Conservation (phyloP, 768 basidiomycete genomes). For the Pulveroboletus ravenelii region DNA sequence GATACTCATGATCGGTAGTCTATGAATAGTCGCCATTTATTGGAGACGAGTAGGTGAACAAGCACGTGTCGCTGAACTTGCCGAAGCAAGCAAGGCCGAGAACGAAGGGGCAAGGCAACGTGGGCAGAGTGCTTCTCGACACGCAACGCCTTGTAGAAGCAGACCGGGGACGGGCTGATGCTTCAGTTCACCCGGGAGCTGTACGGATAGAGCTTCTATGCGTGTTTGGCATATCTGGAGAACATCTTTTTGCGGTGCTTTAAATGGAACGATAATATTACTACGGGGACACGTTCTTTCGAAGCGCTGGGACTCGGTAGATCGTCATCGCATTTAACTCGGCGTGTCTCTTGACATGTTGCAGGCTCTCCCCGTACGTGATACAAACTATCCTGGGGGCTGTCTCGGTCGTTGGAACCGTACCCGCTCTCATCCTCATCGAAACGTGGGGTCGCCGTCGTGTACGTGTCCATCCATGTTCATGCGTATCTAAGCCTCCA, state of each 20-base stretch:
- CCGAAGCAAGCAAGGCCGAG: constrained; percentile 7
- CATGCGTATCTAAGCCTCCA: constrained; percentile 18
- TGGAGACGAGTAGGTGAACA: constrained; percentile 1
- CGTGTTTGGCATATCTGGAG: not conserved
- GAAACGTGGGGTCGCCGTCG: constrained; percentile 71
- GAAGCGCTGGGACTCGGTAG: constrained; percentile 61
- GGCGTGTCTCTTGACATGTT: not conserved
- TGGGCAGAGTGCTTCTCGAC: not conserved
- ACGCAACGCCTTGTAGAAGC: too few species aligned
- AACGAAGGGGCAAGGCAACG: too few species aligned
- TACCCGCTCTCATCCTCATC: constrained; percentile 65
- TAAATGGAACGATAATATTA: constrained; percentile 7
- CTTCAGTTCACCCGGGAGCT: constrained; percentile 14
- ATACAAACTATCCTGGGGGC: constrained; percentile 71
- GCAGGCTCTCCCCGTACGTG: constrained; percentile 54
- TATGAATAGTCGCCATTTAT: constrained; percentile 8
- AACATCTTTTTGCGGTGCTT: not conserved
- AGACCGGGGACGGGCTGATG: not conserved
- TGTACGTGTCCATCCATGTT: constrained; percentile 29
- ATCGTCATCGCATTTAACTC: constrained; percentile 8
- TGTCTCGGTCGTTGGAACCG: constrained; percentile 66
- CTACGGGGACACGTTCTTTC: constrained; percentile 16
- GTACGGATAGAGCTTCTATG: constrained; percentile 15
- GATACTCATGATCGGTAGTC: not conserved
- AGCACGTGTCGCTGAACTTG: constrained; percentile 10